phyloP scores from a whole-genome alignment of 2,329 filamentous ascomycete genomes.

The Grosmannia huntii region DNA sequence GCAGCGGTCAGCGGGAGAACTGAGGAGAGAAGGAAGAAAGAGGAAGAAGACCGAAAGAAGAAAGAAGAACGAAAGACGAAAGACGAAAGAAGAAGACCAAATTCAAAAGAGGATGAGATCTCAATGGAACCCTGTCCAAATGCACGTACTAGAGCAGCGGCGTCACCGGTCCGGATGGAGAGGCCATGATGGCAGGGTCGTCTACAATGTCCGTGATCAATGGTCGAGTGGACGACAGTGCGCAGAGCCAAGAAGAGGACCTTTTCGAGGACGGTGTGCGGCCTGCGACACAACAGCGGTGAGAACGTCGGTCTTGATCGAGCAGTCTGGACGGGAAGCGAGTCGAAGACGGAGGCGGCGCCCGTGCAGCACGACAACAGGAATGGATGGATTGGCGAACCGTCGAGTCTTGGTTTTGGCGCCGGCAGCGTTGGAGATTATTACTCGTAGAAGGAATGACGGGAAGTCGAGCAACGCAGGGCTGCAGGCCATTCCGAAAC shows the following conservation, averaged over 20 bases:
- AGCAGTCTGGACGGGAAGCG: background rate
- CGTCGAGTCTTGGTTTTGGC: background rate
- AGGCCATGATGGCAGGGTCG: background rate
- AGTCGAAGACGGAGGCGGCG: background rate
- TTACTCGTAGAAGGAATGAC: background rate
- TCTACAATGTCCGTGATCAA: background rate
- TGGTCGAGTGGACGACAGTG: no score
- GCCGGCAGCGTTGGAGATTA: background rate
- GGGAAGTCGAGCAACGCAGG: background rate
- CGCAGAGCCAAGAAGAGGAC: background rate
- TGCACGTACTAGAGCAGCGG: conserved; percentile 4
- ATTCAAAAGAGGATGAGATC: background rate
- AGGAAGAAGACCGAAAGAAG: background rate
- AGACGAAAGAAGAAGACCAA: background rate
- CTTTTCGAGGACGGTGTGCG: background rate
- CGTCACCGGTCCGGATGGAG: conserved; percentile 2
- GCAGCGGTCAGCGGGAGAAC: conserved; percentile 3
- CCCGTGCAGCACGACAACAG: background rate
- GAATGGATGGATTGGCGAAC: background rate
- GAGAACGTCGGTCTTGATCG: background rate
- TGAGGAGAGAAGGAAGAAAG: background rate
- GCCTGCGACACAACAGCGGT: background rate
- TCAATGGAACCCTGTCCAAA: background rate
- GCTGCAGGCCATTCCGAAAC: background rate
- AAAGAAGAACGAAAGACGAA: background rate